Conservation (phyloP, 495 filamentous ascomycete genomes). For the Recurvomyces mirabilis region DNA sequence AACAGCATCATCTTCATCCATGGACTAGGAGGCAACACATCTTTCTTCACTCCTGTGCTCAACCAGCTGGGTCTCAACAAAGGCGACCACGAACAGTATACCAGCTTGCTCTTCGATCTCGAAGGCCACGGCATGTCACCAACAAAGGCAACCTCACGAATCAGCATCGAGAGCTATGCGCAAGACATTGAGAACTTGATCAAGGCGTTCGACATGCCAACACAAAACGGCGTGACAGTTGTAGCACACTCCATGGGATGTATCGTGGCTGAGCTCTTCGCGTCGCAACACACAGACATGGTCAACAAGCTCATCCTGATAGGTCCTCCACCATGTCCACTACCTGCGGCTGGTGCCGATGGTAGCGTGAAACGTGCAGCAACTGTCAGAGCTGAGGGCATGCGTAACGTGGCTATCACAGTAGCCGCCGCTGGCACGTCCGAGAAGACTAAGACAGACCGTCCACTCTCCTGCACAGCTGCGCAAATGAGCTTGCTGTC, state of each 20-base stretch:
- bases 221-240: slow-evolving; percentile 24
- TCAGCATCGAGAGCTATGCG: slow-evolving; percentile 35
- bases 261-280: slow-evolving; percentile 35
- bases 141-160: slow-evolving; percentile 32
- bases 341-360: slow-evolving; percentile 35
- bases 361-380: slow-evolving; percentile 34
- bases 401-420: slow-evolving; percentile 34
- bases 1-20: slow-evolving; percentile 39
- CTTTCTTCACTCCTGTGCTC: slow-evolving; percentile 37
- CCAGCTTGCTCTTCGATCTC: slow-evolving; percentile 35
- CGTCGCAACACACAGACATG: slow-evolving; percentile 28
- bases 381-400: slow-evolving; percentile 36
- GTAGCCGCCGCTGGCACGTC: slow-evolving; percentile 36
- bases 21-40: slow-evolving; percentile 37
- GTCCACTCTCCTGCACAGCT: slow-evolving; percentile 32
- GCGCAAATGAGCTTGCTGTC: slow-evolving; percentile 34
- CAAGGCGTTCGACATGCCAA: slow-evolving; percentile 6
- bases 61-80: slow-evolving; percentile 19
- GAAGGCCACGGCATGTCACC: slow-evolving; percentile 45
- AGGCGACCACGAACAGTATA: slow-evolving; percentile 13
- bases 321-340: slow-evolving; percentile 33
- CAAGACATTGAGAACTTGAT: slow-evolving; percentile 36
- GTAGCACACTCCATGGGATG: slow-evolving; percentile 40
- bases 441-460: slow-evolving; percentile 31
- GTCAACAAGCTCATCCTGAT: slow-evolving; percentile 36